Evolutionary conservation across 2,329 filamentous ascomycete species (phyloP).

Genomic region (Colletotrichum tanaceti): DNA sequence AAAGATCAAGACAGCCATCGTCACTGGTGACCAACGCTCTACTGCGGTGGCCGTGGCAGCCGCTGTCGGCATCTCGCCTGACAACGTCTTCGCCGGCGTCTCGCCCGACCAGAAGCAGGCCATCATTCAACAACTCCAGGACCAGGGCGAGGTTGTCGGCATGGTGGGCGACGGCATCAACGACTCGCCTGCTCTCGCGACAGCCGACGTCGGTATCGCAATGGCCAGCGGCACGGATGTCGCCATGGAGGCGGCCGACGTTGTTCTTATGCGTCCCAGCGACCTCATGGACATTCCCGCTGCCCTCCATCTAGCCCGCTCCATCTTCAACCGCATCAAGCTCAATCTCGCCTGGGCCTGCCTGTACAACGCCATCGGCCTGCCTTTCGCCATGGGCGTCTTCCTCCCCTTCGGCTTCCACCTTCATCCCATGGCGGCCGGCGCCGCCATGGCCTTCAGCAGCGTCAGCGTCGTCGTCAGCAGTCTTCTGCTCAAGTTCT

Average conservation of each 20-base stretch:
- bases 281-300: slow-evolving; percentile 94
- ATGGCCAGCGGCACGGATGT: slow-evolving; percentile 95
- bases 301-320: slow-evolving; percentile 81
- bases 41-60: slow-evolving; percentile 87
- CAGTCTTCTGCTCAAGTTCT: slow-evolving; percentile 86
- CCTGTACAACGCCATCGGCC: slow-evolving; percentile 88
- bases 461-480: slow-evolving; percentile 91
- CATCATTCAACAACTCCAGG: slow-evolving; percentile 83
- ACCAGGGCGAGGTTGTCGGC: slow-evolving; percentile 80
- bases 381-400: slow-evolving; percentile 97
- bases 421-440: slow-evolving; percentile 93
- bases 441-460: slow-evolving; percentile 91
- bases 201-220: slow-evolving; percentile 91
- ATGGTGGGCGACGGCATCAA: slow-evolving; percentile 99
- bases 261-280: slow-evolving; percentile 93
- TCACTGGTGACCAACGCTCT: slow-evolving; percentile 90
- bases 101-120: slow-evolving; percentile 91
- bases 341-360: slow-evolving; percentile 94
- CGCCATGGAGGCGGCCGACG: slow-evolving; percentile 95
- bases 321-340: slow-evolving; percentile 93
- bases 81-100: slow-evolving; percentile 86
- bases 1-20: slow-evolving; percentile 88
- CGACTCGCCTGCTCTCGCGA: slow-evolving; percentile 93
- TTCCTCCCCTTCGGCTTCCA: slow-evolving; percentile 90
- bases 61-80: slow-evolving; percentile 80